A percentile compares a stretch with the other conserved stretches of the same genome.
These are phyloP conservation scores for Vigna mungo DNA, from an alignment of 306 rosid genomes.

Conservation along the genomic window DNA sequence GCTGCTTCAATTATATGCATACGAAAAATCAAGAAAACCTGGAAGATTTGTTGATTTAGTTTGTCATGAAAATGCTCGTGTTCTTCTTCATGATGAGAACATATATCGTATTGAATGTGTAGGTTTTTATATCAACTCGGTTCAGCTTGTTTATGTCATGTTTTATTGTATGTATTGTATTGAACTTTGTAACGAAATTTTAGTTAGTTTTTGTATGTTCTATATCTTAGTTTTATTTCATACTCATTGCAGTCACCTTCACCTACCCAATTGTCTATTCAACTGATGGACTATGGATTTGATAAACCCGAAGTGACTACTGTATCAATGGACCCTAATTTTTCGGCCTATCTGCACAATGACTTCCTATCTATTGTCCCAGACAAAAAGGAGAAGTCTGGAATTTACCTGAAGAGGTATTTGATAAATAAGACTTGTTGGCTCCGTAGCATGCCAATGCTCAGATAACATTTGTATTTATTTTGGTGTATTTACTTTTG, in stretches of 20 bases:
- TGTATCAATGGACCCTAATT: constrained; percentile 94
- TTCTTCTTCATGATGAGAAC: constrained; percentile 94
- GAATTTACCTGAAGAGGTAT: constrained; percentile 91
- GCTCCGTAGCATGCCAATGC: constrained; percentile 29
- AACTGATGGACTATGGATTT: constrained; percentile 90
- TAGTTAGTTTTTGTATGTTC: constrained; percentile 11
- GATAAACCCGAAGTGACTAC: constrained; percentile 96
- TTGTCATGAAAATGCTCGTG: constrained; percentile 96
- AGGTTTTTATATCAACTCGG: constrained; percentile 48
- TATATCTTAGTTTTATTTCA: constrained; percentile 14
- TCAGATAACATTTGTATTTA: constrained; percentile 43
- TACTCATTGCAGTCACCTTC: constrained; percentile 63
- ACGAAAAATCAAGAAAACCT: constrained; percentile 87
- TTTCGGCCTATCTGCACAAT: constrained; percentile 77
- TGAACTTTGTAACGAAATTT: constrained; percentile 23
- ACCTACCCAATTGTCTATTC: constrained; percentile 77
- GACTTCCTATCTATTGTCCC: constrained; percentile 86
- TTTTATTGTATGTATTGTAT: background rate
- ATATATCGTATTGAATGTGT: constrained; percentile 92
- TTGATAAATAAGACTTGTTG: constrained; percentile 38
- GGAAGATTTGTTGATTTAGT: constrained; percentile 84
- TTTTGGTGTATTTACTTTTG: constrained; percentile 39
- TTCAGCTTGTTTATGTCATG: constrained; percentile 30
- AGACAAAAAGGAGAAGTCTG: constrained; percentile 68
- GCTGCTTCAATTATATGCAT: constrained; percentile 88